Evolutionary conservation across 2,329 filamentous ascomycete genomes (phyloP).

Genomic region (Neonectria sp.): DNA sequence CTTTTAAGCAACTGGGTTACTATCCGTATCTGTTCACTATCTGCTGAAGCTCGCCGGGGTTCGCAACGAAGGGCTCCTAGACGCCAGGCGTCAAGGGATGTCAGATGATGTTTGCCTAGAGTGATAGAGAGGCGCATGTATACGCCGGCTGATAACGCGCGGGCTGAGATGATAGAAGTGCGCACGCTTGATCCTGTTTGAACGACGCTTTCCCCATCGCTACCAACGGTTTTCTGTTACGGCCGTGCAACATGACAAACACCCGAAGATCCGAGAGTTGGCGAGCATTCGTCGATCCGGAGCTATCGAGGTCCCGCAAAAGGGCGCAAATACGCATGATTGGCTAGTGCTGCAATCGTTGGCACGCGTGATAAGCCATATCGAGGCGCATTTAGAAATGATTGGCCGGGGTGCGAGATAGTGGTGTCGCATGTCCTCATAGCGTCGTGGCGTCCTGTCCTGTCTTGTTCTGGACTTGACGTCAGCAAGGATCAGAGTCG

Average conservation of each 20-base stretch:
- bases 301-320: neutral
- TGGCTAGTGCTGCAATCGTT: neutral
- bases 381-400: constrained; percentile 16
- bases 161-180: neutral
- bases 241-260: neutral
- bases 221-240: neutral
- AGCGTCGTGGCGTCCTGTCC: neutral
- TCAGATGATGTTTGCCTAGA: neutral
- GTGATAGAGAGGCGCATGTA: neutral
- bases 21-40: neutral
- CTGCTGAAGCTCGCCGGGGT: neutral
- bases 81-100: neutral
- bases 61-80: neutral
- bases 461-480: neutral
- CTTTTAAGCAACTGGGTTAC: neutral
- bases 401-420: constrained; percentile 11
- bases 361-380: constrained; percentile 15
- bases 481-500: constrained; percentile 6
- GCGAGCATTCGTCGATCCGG: neutral
- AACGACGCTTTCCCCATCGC: neutral
- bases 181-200: neutral
- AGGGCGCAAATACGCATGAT: neutral
- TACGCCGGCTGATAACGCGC: constrained; percentile 4
- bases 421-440: neutral
- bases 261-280: neutral